Base-by-base conservation (phyloP, 2,329 filamentous ascomycete species). In the Hypoxylon sp. region DNA sequence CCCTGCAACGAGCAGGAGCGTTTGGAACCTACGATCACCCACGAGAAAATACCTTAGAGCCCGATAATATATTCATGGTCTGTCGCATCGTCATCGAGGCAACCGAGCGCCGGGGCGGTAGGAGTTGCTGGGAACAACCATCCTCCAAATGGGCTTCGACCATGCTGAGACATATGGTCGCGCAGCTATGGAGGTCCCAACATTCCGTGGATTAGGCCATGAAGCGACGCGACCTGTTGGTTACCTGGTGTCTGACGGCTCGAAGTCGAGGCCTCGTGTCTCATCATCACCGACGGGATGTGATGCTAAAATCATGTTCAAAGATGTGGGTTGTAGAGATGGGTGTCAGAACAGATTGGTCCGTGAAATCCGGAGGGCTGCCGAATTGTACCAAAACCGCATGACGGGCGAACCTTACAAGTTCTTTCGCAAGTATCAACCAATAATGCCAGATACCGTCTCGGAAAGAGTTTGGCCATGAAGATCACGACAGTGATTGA, bases 191-290 rank as follows among this genome's bases (percentile, higher is more conserved):
- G 8, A 32, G 2, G 30, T 13, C 30, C 30, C 30, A 8, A 10
- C 11, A 32, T 32, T 32, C 30, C 5, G 5, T 32, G 30, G 30
- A 32, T 32, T 4, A 32, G 30, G 11, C 7, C 30, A 2, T 32
- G 30, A 32, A 32, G 30, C 11, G 11, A 10, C 11, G 30, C 30
- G 3, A 32, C n/a, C n/a, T n/a, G n/a, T n/a, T n/a, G 19, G 41
- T n/a, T 6, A 44, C 17, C 41, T 17, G 19, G 41, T 44, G 41
- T 5, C 41, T 44, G 24, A 17, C 24, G 24, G 41, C 41, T 44
- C 41, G 20, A 44, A 24, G 19, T 44, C 41, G 41, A 44, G 41
- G 19, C 24, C 41, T 44, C 19, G 41, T 19, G 41, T 44, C 41
- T 44, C 41, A 8, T 44, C 41, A 22, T 44, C 41, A 17, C 41